phyloP scores from a whole-genome alignment of 1,284 basidiomycete genomes.

The Anthracocystis walkeri region DNA sequence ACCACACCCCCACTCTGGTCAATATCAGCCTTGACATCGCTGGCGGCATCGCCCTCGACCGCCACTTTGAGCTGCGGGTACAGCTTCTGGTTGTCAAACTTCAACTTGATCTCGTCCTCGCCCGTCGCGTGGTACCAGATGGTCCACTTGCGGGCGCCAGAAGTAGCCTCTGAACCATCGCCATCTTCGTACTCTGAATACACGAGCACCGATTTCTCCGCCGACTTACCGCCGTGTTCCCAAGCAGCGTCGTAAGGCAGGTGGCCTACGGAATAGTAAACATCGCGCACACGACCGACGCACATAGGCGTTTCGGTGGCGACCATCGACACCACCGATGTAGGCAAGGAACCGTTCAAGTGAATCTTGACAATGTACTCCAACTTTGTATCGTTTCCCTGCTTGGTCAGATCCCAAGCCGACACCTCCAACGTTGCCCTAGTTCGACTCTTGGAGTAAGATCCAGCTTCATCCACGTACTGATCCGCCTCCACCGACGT shows the following conservation, averaged over 20 bases:
- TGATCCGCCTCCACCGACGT: conserved; percentile 57
- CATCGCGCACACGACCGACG: conserved; percentile 58
- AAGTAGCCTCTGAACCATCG: conserved; percentile 50
- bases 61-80: conserved; percentile 50
- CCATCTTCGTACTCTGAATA: conserved; percentile 58
- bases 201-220: conserved; percentile 30
- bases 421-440: conserved; percentile 61
- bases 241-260: conserved; percentile 50
- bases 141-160: conserved; percentile 56
- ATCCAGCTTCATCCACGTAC: conserved; percentile 58
- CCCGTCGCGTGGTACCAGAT: conserved; percentile 50
- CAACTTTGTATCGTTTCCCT: conserved; percentile 55
- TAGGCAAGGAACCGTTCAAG: conserved; percentile 61
- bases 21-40: conserved; percentile 38
- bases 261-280: conserved; percentile 55
- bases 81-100: conserved; percentile 55
- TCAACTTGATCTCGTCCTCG: conserved; percentile 48
- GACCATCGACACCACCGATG: conserved; percentile 55
- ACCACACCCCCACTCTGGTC: conserved; percentile 46
- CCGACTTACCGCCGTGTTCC: conserved; percentile 24
- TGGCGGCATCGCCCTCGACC: conserved; percentile 52
- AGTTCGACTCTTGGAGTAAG: conserved; percentile 58
- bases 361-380: conserved; percentile 65
- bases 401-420: conserved; percentile 55
- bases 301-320: conserved; percentile 66